Percentiles rank a stretch among this genome's conserved stretches.
phyloP scores from a whole-genome alignment of 257 asterid genomes.

The Forsythia viridissima region DNA sequence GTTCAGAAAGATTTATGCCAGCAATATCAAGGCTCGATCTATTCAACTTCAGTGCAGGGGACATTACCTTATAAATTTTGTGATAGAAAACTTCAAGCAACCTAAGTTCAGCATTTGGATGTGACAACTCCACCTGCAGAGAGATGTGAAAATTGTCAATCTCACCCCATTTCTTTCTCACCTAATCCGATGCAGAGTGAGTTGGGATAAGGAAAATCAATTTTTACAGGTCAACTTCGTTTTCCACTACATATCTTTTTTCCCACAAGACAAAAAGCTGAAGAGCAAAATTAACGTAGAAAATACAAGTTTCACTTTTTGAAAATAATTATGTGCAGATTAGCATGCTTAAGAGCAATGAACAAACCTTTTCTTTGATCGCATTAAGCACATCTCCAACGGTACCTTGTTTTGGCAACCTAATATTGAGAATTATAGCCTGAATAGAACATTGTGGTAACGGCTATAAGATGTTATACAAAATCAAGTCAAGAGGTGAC shows the following conservation, averaged over 20 bases:
- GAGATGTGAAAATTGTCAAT: constrained; percentile 1
- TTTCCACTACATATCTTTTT: neutral
- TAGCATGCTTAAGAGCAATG: neutral
- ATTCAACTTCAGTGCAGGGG: neutral
- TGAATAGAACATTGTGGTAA: constrained; percentile 2
- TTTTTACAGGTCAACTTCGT: neutral
- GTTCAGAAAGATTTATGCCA: neutral
- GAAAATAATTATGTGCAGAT: neutral
- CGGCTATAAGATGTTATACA: neutral
- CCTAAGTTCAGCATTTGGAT: constrained; percentile 61
- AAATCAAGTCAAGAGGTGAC: neutral
- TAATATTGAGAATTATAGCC: constrained; percentile 42
- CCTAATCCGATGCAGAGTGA: neutral
- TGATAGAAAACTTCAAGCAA: constrained; percentile 63
- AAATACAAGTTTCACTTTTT: neutral
- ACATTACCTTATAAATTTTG: constrained; percentile 60
- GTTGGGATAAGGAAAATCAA: neutral
- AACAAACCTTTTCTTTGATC: constrained; percentile 1
- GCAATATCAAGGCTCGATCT: neutral
- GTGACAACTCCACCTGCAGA: constrained; percentile 59
- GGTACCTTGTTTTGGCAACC: constrained; percentile 56
- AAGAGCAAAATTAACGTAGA: neutral
- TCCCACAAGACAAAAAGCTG: neutral
- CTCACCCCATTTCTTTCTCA: neutral
- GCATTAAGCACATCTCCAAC: constrained; percentile 54